Conservation (phyloP, 768 basidiomycete species). For the Rhodotorula babjevae region DNA sequence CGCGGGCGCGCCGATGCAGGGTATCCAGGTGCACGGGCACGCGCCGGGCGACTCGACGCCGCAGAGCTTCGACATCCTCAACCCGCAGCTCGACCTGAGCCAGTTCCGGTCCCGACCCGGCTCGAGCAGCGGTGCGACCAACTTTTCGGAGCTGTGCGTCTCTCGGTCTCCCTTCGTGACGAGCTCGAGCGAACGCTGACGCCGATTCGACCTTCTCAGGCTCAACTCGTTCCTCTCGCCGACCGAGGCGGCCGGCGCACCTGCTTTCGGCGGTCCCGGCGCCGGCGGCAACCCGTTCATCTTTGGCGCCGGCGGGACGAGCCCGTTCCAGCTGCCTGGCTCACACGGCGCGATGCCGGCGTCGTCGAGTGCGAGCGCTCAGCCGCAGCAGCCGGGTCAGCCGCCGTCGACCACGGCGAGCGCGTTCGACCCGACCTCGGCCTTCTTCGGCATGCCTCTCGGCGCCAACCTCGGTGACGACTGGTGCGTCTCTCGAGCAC, state of each 20-base stretch:
- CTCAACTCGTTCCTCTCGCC: conserved; percentile 37
- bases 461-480: conserved; percentile 27
- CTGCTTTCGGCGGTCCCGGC: neutral
- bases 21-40: neutral
- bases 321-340: neutral
- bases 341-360: too few relatives aligned
- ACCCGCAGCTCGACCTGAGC: conserved; percentile 20
- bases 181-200: neutral
- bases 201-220: conserved; percentile 1
- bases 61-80: conserved; percentile 30
- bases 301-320: neutral
- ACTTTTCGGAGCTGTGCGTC: conserved; percentile 33
- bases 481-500: conserved; percentile 7
- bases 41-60: neutral
- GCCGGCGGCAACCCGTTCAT: neutral
- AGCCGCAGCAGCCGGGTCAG: neutral
- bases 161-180: neutral
- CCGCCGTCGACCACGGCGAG: neutral
- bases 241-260: conserved; percentile 13
- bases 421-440: conserved; percentile 20
- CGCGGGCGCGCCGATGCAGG: neutral
- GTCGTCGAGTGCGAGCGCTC: neutral
- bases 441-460: conserved; percentile 34
- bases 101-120: conserved; percentile 29
- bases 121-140: conserved; percentile 9